Base-by-base conservation (phyloP, 805 yeast genomes). In the Candida lessepsii region DNA sequence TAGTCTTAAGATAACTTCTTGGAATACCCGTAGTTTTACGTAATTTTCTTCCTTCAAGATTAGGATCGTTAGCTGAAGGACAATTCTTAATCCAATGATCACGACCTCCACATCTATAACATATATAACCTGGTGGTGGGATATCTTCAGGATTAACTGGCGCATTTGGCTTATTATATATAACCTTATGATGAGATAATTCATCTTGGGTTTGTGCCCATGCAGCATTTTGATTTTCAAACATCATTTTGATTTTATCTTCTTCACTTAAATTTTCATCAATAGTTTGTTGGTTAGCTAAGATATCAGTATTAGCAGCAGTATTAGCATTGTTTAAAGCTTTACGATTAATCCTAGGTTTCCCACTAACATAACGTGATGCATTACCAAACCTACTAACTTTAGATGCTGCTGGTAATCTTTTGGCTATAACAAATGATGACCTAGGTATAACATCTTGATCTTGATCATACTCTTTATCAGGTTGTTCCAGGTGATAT, bases 1-100 rank as follows among this genome's bases (percentile, higher is more conserved):
- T 81, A 0, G 95, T 83, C 51, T 88, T 85, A 61, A 93, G 77
- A 61, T 88, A 88, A 24, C 95, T 83, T 61, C 83, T 85, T 2
- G 99, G 99, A 56, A 93, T 93, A 81, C 99, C 99, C 0, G 98
- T 93, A 0, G 97, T 90, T 52, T 95, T 76, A 52, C 86, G 84
- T 35, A 93, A 84, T 45, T 95, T 75, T 56, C 86, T 87, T 14
- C 96, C 96, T 57, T 91, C 98, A 75, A 89, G 89, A 52, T 80
- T 86, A 2, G 96, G 96, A 62, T 91, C 98, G 31, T 78, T 80
- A 54, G 86, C 84, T 3, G 95, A 87, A 0, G 99, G 99, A 69
- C 99, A 93, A 53, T 89, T 87, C 56, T 85, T 86, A 44, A 93
- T 91, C 89, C 95, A 91, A 61, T 93, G 99, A 45, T 76, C 77